Conservation (phyloP, 2,329 filamentous ascomycete genomes). For the Claviceps humidiphila region DNA sequence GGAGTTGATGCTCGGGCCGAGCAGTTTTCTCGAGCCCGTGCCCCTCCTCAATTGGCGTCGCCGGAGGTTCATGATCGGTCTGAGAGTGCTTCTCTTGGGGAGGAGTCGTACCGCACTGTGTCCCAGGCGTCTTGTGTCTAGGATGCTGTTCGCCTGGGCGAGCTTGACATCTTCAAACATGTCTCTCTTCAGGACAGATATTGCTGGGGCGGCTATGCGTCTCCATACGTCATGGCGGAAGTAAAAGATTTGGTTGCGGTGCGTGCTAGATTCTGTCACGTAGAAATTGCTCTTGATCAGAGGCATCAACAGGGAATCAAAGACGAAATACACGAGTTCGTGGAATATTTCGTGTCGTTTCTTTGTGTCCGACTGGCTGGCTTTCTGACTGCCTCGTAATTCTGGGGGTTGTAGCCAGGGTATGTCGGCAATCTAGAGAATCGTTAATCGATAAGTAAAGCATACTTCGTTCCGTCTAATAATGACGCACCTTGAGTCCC, state of each 20-base stretch:
- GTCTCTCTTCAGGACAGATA: constrained; percentile 49
- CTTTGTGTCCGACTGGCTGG: constrained; percentile 54
- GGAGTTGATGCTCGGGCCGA: constrained; percentile 29
- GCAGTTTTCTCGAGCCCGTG: constrained; percentile 56
- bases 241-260: constrained; percentile 76
- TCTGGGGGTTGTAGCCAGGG: constrained; percentile 56
- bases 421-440: constrained; percentile 47
- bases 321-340: constrained; percentile 83
- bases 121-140: constrained; percentile 54
- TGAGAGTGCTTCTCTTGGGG: constrained; percentile 63
- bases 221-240: constrained; percentile 93
- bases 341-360: constrained; percentile 70
- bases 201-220: constrained; percentile 57
- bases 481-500: constrained; percentile 51
- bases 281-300: constrained; percentile 82
- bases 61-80: constrained; percentile 79
- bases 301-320: constrained; percentile 84
- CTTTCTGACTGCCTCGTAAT: constrained; percentile 31
- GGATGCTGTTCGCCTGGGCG: constrained; percentile 39
- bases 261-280: constrained; percentile 74
- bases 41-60: constrained; percentile 40
- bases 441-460: neutral
- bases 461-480: neutral
- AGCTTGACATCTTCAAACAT: constrained; percentile 70
- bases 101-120: constrained; percentile 69